These are phyloP conservation scores for Pelagomonas calceolata DNA, from an alignment of 108 stramenopile species.

Conservation along the genomic window DNA sequence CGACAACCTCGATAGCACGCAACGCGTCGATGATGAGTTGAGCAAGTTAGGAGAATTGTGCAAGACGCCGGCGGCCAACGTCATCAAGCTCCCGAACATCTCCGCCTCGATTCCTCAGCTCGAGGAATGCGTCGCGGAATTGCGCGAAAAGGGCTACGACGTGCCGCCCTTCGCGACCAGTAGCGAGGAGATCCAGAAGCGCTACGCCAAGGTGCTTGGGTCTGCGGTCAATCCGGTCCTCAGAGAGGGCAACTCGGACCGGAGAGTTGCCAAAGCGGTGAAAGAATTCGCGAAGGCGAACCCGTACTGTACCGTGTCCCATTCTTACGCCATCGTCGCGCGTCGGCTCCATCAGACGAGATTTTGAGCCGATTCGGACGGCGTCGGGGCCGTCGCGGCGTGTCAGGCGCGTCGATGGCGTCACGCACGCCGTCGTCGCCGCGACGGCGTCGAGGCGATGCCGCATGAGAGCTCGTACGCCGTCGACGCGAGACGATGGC, in stretches of 20 bases:
- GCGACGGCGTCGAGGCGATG: not conserved
- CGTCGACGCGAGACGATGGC: not conserved
- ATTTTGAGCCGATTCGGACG: too few species aligned
- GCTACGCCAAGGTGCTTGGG: conserved; percentile 67
- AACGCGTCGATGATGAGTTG: conserved; percentile 75
- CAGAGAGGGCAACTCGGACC: conserved; percentile 81
- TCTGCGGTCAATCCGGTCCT: conserved; percentile 83
- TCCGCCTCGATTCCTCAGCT: conserved; percentile 76
- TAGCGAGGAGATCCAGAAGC: conserved; percentile 45
- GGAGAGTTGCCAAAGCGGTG: conserved; percentile 76
- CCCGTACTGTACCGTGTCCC: too few species aligned
- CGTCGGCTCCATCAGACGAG: too few species aligned
- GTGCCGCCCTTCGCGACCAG: conserved; percentile 76
- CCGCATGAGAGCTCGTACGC: not conserved
- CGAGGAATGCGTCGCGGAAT: conserved; percentile 69
- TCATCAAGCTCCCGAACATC: conserved; percentile 55
- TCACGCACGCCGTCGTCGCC: too few species aligned
- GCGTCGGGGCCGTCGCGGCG: too few species aligned
- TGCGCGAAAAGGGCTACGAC: conserved; percentile 77
- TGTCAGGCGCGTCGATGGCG: too few species aligned
- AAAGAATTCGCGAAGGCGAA: conserved; percentile 87
- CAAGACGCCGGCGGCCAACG: conserved; percentile 41
- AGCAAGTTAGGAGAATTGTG: conserved; percentile 63
- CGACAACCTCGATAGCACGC: conserved; percentile 53
- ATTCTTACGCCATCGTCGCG: too few species aligned